Percentiles rank a stretch among this genome's conserved stretches.
phyloP scores from a whole-genome alignment of 108 stramenopile species.

The Aureococcus anophagefferens region DNA sequence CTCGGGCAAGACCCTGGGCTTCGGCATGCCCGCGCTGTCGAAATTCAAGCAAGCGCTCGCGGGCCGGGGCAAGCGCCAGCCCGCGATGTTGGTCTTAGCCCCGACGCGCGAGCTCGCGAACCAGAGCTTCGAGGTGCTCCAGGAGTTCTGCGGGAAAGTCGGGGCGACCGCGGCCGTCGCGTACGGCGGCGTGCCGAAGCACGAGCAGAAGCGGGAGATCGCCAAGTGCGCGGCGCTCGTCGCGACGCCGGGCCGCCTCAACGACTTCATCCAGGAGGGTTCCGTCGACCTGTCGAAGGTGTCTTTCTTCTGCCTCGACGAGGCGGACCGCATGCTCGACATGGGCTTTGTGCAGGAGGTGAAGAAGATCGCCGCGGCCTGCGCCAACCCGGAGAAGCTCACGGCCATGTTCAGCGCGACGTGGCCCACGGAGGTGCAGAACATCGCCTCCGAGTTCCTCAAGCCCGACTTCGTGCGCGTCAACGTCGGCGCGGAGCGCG shows the following conservation, averaged over 20 bases:
- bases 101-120: conserved; percentile 97
- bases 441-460: conserved; percentile 75
- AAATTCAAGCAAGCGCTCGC: conserved; percentile 5
- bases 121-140: conserved; percentile 81
- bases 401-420: conserved; percentile 97
- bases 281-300: conserved; percentile 63
- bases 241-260: conserved; percentile 90
- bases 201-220: conserved; percentile 61
- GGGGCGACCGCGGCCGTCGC: conserved; percentile 66
- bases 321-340: conserved; percentile 82
- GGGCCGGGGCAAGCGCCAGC: conserved; percentile 12
- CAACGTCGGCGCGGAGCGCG: conserved; percentile 50
- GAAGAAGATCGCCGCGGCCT: conserved; percentile 41
- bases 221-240: conserved; percentile 75
- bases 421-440: conserved; percentile 87
- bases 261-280: conserved; percentile 82
- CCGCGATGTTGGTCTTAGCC: conserved; percentile 85
- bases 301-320: conserved; percentile 79
- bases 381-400: conserved; percentile 7
- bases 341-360: conserved; percentile 41
- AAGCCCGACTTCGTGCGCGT: conserved; percentile 70
- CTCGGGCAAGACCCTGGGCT: conserved; percentile 91
- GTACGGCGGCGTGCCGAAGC: conserved; percentile 93
- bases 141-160: conserved; percentile 62
- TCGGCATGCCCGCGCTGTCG: conserved; percentile 78